Base-by-base conservation (phyloP, 495 filamentous ascomycete species). In the Neurospora discreta region DNA sequence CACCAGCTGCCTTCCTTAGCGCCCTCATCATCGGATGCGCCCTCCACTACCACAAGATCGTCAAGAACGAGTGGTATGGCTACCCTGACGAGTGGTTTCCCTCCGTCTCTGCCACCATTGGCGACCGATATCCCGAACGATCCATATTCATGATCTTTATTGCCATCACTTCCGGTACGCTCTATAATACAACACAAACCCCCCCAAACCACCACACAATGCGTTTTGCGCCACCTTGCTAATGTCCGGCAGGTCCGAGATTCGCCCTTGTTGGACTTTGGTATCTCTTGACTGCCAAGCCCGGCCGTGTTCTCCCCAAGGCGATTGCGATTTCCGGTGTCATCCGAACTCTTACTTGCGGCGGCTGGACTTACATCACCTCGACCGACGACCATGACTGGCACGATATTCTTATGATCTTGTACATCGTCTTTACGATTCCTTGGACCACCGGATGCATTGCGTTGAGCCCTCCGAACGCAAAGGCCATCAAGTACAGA, bases 401-500 rank as follows among this genome's bases (percentile, higher is more conserved):
- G 94, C 96, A 99, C 78, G 96, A 99, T 80, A 95, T 98, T 70
- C 95, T 98, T 82, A 99, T 99, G 96, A 97, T 99, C 76, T 97
- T 93, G 38, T 99, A 99, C 80, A 82, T 99, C 68, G 90, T 98
- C 65, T 91, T 93, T 16, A 98, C 96, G 1, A 84, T 99, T 71
- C 96, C 96, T 6, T 99, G 96, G 96, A 98, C 94, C 2, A 75
- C 92, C 39, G 96, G 96, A 67, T 98, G 94, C 79, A 86, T 98
- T 67, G 90, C 90, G 15, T 84, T 98, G 43, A 97, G 94, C 79
- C 95, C 95, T 5, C 90, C 90, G 74, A 98, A 98, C 78, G 85
- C 89, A 36, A 87, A 83, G 68, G 93, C 96, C 5, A 87, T 97
- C 74, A 94, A 92, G 80, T 97, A 96, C 78, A 86, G 96, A 69